A percentile compares a stretch with the other conserved stretches of the same genome.
These are phyloP conservation scores for Fraxinus sp. DNA, from an alignment of 305 asterid genomes.

Conservation along the genomic window DNA sequence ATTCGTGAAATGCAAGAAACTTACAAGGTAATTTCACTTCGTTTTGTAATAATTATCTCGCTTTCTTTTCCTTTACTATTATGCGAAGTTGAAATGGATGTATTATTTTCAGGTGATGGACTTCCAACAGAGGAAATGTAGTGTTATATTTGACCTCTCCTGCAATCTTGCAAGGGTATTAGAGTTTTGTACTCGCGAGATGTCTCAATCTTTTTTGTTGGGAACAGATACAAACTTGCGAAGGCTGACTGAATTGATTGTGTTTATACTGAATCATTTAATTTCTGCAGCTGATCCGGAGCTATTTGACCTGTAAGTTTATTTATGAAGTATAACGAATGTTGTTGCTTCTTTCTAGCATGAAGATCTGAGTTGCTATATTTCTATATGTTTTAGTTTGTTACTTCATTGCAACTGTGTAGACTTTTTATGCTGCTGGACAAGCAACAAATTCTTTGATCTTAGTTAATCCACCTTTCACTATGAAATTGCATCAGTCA, in stretches of 20 bases:
- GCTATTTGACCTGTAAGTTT: conserved; percentile 73
- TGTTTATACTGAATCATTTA: conserved; percentile 75
- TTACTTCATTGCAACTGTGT: neutral
- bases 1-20: conserved; percentile 93
- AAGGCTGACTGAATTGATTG: conserved; percentile 77
- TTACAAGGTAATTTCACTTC: conserved; percentile 58
- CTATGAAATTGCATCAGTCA: neutral
- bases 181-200: conserved; percentile 82
- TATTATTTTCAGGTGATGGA: conserved; percentile 64
- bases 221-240: conserved; percentile 77
- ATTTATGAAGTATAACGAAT: neutral
- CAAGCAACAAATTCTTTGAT: neutral
- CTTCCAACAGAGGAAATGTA: conserved; percentile 85
- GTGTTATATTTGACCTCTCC: conserved; percentile 84
- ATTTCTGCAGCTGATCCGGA: conserved; percentile 71
- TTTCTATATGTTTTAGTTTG: neutral
- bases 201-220: conserved; percentile 78
- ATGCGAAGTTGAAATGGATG: conserved; percentile 18
- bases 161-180: conserved; percentile 91
- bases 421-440: neutral
- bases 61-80: conserved; percentile 2
- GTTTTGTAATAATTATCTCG: neutral
- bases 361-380: neutral
- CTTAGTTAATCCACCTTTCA: neutral
- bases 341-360: neutral